These are phyloP conservation scores for Phellinidium pouzarii DNA, from an alignment of 1,284 basidiomycete genomes.

Conservation along the genomic window DNA sequence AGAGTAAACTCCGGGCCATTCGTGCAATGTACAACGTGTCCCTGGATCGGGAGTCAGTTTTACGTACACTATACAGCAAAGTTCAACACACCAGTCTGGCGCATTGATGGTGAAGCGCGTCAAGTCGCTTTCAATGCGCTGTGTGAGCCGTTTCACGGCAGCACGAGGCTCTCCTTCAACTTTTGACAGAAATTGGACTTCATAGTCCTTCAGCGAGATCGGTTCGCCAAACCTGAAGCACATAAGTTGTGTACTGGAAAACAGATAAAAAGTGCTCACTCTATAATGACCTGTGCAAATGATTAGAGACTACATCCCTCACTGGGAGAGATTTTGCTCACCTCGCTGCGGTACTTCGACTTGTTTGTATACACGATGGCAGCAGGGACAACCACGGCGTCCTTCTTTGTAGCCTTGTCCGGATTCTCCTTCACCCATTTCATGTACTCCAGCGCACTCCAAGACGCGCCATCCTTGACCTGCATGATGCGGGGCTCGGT, in stretches of 20 bases:
- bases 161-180: conserved; percentile 63
- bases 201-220: conserved; percentile 70
- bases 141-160: conserved; percentile 86
- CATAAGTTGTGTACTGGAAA: neutral
- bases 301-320: neutral
- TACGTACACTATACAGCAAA: too few species aligned
- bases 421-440: conserved; percentile 63
- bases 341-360: conserved; percentile 83
- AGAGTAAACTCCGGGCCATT: conserved; percentile 87
- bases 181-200: conserved; percentile 68
- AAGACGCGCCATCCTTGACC: conserved; percentile 93
- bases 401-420: conserved; percentile 36
- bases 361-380: conserved; percentile 95
- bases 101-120: conserved; percentile 82
- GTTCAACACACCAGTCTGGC: conserved; percentile 72
- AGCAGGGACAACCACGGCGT: conserved; percentile 65
- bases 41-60: too few species aligned
- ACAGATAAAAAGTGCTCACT: conserved; percentile 37
- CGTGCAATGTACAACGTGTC: conserved; percentile 39
- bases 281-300: conserved; percentile 53
- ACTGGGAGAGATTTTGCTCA: conserved; percentile 32
- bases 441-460: conserved; percentile 90
- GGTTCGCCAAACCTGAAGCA: conserved; percentile 69
- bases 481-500: conserved; percentile 90
- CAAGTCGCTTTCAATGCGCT: conserved; percentile 64